phyloP scores from a whole-genome alignment of 257 asterid species.

The Pogostemon cablin region DNA sequence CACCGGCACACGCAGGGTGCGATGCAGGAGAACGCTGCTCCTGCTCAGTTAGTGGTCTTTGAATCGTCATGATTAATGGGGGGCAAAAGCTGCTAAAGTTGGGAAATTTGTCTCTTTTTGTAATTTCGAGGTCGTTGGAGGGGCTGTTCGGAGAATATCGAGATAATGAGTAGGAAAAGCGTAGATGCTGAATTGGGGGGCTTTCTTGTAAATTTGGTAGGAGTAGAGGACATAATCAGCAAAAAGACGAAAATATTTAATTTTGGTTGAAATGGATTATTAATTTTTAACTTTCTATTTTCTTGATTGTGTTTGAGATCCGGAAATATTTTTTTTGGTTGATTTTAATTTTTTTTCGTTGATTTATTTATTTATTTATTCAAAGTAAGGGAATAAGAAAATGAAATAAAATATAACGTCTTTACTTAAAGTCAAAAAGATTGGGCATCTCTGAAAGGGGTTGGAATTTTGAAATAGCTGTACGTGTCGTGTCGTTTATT shows the following conservation, averaged over 20 bases:
- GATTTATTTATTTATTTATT: not conserved
- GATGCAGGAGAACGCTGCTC: conserved; percentile 45
- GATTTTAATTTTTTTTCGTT: conserved; percentile 10
- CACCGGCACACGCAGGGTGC: conserved; percentile 57
- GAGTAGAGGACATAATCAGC: conserved; percentile 39
- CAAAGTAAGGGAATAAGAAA: conserved; percentile 30
- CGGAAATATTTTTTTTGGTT: conserved; percentile 19
- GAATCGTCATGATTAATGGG: conserved; percentile 37
- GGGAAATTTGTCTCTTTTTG: conserved; percentile 27
- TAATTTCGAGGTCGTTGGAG: conserved; percentile 40
- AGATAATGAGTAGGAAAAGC: not conserved
- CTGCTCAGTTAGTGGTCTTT: conserved; percentile 43
- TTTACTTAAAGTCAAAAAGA: conserved; percentile 47
- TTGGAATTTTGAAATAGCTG: conserved; percentile 38
- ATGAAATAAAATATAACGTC: not conserved
- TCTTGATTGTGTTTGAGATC: conserved; percentile 38
- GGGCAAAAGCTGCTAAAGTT: conserved; percentile 8
- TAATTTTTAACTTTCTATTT: conserved; percentile 8
- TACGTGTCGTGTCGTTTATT: conserved; percentile 33
- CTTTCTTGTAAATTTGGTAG: conserved; percentile 46
- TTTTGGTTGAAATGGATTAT: conserved; percentile 32
- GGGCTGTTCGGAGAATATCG: not conserved
- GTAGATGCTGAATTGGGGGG: conserved; percentile 30
- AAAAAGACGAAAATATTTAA: conserved; percentile 20
- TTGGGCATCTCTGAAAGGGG: conserved; percentile 20